Evolutionary conservation across 495 filamentous ascomycete genomes (phyloP), one percentile per base, ranked within the genome.

Genomic region (Penicillium taxi): DNA sequence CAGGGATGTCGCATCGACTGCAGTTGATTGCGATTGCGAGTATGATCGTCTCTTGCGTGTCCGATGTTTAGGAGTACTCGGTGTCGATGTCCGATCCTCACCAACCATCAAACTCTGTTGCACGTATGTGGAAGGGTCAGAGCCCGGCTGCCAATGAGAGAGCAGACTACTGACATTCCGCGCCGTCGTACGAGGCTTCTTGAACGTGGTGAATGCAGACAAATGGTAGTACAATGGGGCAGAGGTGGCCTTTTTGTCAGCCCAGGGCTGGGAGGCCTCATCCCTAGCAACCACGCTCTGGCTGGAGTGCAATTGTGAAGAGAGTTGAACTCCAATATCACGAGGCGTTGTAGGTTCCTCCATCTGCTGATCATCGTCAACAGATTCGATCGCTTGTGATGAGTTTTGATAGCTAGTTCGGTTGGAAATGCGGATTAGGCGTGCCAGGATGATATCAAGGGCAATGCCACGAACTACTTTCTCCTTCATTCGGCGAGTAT

Each of bases 401-500:
- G 11, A 5, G 1, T 22, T 31, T 0, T 24, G 14, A 12, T 8
- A 29, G 34, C 32, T 35, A 9, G 27, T 22, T 9, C 18, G 5
- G 13, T 44, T 48, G 14, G 41, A 53, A 17, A 46, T 41, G 9
- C 44, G 37, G 8, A 48, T 37, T 5, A 65, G 31, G 6, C 50
- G 53, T 25, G 69, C 53, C 12, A 73, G 40, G 32, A 56, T 43
- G 15, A 73, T 40, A 28, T 70, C 61, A 11, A 53, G 58, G 18
- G 63, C 56, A 20, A 73, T 30, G 2, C 50, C 47, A 32, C 69
- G 54, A 18, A 70, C 48, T 9, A 53, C 36, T 42, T 54, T 66
- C 37, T 69, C 69, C 41, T 69, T 65, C 34, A 50, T 47, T 1
- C 67, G 47, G 8, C 69, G 57, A 13, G 60, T 59, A 9, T 49